phyloP scores from a whole-genome alignment of 2,329 filamentous ascomycete genomes.

The Diaporthe amygdali region DNA sequence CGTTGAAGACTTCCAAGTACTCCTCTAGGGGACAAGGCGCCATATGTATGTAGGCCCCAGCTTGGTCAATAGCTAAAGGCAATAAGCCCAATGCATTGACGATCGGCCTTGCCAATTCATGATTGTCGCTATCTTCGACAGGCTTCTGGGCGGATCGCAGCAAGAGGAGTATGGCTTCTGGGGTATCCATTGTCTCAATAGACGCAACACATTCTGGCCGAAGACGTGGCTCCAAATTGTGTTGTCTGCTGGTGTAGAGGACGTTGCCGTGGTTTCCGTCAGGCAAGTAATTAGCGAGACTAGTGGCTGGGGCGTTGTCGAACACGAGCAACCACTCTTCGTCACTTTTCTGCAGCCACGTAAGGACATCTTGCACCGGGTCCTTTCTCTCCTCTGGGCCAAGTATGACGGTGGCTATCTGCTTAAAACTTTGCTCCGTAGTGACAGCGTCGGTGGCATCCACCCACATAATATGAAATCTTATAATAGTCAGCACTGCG shows the following conservation, averaged over 20 bases:
- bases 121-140: neutral
- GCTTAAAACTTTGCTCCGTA: conserved; percentile 30
- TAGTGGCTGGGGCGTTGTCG: conserved; percentile 33
- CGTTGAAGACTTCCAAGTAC: conserved; percentile 26
- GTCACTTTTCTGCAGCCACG: conserved; percentile 26
- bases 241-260: conserved; percentile 34
- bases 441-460: conserved; percentile 32
- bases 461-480: conserved; percentile 29
- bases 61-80: conserved; percentile 36
- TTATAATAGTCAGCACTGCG: neutral
- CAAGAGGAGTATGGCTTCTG: conserved; percentile 28
- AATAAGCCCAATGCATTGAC: conserved; percentile 31
- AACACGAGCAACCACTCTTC: conserved; percentile 37
- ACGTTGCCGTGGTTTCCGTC: conserved; percentile 31
- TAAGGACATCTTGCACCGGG: conserved; percentile 23
- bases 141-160: conserved; percentile 10
- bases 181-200: conserved; percentile 22
- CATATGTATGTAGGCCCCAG: conserved; percentile 27
- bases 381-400: neutral
- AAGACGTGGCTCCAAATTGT: conserved; percentile 2
- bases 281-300: conserved; percentile 26
- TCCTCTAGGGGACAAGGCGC: conserved; percentile 13
- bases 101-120: conserved; percentile 24
- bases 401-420: conserved; percentile 23
- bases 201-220: conserved; percentile 13